Conservation (phyloP, 1,139 yeast species). For the Candida buenavistaensis region DNA sequence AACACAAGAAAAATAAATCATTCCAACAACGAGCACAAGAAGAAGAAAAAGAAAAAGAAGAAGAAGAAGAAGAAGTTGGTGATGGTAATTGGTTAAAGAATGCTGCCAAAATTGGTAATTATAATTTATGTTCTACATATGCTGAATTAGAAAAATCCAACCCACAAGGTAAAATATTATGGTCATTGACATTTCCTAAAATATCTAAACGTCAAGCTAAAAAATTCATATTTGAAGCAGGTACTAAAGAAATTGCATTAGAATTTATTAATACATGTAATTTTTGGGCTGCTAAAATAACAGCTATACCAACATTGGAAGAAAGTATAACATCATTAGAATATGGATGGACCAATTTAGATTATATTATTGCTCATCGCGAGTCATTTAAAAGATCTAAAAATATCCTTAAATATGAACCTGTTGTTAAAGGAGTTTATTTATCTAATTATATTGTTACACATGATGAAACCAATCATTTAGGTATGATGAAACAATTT, state of each 20-base stretch:
- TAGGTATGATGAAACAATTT: conserved; percentile 49
- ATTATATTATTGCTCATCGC: conserved; percentile 31
- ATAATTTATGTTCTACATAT: conserved; percentile 50
- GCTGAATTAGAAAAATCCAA: conserved; percentile 40
- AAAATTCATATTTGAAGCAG: conserved; percentile 54
- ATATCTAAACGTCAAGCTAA: conserved; percentile 33
- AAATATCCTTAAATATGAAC: conserved; percentile 43
- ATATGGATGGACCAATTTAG: conserved; percentile 74
- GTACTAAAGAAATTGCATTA: conserved; percentile 66
- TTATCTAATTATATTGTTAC: conserved; percentile 36
- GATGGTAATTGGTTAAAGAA: conserved; percentile 69
- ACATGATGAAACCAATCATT: conserved; percentile 30
- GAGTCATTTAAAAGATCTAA: conserved; percentile 37
- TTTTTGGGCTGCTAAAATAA: conserved; percentile 86
- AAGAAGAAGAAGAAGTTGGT: conserved; percentile 39
- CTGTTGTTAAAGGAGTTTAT: conserved; percentile 37
- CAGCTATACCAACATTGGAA: conserved; percentile 70
- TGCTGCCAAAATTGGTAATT: conserved; percentile 49
- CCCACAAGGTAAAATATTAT: conserved; percentile 23
- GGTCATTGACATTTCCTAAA: conserved; percentile 45
- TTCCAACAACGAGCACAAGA: conserved; percentile 19
- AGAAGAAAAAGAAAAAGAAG: conserved; percentile 18
- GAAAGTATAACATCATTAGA: conserved; percentile 71
- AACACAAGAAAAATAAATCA: conserved; percentile 33
- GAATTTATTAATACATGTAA: conserved; percentile 78